These are phyloP conservation scores for Blepharisma stoltei DNA, from an alignment of 73 alveolate genomes.

Conservation along the genomic window DNA sequence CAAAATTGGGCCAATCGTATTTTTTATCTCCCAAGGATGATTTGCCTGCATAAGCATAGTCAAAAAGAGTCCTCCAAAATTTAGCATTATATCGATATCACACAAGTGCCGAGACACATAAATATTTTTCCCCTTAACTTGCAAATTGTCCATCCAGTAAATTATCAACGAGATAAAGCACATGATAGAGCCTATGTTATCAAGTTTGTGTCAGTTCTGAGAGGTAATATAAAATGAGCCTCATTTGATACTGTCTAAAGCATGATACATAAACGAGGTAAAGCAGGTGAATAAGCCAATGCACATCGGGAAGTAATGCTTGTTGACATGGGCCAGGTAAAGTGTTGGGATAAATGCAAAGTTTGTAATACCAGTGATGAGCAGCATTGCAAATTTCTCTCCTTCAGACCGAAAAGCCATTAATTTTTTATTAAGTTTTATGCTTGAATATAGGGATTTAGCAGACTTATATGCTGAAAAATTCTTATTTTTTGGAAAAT, in stretches of 20 bases:
- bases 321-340: not conserved
- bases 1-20: not conserved
- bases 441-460: no score
- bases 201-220: not conserved
- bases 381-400: not conserved
- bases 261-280: slow-evolving; percentile 9
- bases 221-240: not conserved
- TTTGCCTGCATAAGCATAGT: not conserved
- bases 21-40: slow-evolving; percentile 1
- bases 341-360: not conserved
- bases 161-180: not conserved
- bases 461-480: no score
- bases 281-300: slow-evolving; percentile 2
- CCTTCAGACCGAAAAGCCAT: no score
- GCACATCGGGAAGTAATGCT: not conserved
- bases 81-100: not conserved
- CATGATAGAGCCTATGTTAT: not conserved
- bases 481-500: no score
- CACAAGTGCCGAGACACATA: not conserved
- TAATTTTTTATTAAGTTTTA: no score
- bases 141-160: slow-evolving; percentile 5
- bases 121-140: not conserved
- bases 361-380: not conserved
- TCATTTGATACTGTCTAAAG: not conserved
- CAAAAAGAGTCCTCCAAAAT: not conserved